Percentiles rank a stretch among this genome's conserved stretches.
phyloP scores from a whole-genome alignment of 768 basidiomycete species.

The Pseudohyphozyma bogoriensis region DNA sequence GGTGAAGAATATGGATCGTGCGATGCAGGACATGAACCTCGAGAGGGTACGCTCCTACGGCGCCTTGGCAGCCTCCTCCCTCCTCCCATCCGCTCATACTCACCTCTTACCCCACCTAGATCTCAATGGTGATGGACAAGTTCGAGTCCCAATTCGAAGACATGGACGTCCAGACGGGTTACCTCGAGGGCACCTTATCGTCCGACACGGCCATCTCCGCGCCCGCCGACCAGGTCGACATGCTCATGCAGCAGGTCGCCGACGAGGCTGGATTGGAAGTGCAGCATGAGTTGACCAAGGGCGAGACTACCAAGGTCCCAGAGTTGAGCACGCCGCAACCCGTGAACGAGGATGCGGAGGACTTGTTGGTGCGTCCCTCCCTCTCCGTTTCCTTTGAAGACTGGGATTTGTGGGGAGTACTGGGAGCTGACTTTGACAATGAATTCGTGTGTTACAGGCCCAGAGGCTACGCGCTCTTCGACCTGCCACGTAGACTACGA shows the following conservation, averaged over 20 bases:
- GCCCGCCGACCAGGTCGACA: conserved; percentile 94
- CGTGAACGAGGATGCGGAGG: conserved; percentile 56
- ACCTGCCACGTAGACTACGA: too few relatives aligned
- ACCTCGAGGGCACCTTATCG: conserved; percentile 96
- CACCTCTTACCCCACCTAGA: conserved; percentile 45
- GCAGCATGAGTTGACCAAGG: conserved; percentile 72
- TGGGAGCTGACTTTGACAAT: too few relatives aligned
- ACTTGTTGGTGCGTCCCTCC: conserved; percentile 70
- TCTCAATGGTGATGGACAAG: conserved; percentile 97
- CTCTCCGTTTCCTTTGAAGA: too few relatives aligned
- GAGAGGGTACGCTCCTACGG: conserved; percentile 68
- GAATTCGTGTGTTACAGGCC: too few relatives aligned
- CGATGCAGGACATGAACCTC: conserved; percentile 98
- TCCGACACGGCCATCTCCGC: conserved; percentile 84
- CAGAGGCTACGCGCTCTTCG: too few relatives aligned
- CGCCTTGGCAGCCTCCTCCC: too few relatives aligned
- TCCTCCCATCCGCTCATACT: not conserved
- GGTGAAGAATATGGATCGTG: conserved; percentile 95
- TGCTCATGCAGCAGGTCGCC: conserved; percentile 81
- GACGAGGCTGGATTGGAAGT: conserved; percentile 95
- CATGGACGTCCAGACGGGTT: conserved; percentile 92
- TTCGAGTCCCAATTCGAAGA: conserved; percentile 94
- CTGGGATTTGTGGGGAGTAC: too few relatives aligned
- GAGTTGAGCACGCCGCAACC: conserved; percentile 45
- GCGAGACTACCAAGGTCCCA: conserved; percentile 51